phyloP scores from a whole-genome alignment of 148 eudicot genomes.

The Vaccinium myrtillus region DNA sequence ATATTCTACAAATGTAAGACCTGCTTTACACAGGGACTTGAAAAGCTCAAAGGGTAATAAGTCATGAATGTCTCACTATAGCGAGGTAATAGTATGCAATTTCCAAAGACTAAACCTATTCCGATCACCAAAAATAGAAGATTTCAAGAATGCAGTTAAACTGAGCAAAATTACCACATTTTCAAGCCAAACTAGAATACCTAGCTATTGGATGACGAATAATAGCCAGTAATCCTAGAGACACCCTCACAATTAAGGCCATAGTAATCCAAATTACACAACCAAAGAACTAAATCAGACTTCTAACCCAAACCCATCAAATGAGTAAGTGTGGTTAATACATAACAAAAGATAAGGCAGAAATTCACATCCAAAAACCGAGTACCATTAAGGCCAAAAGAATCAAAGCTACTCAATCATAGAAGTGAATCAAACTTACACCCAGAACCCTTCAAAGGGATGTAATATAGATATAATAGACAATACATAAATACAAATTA shows the following conservation, averaged over 20 bases:
- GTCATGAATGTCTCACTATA: not conserved
- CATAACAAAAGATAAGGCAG: no score
- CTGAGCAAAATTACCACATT: not conserved
- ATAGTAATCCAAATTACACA: not conserved
- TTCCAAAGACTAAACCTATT: not conserved
- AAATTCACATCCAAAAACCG: no score
- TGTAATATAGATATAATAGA: not conserved
- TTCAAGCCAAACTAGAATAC: conserved; percentile 7
- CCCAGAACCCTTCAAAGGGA: not conserved
- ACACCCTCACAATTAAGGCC: not conserved
- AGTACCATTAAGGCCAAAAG: not conserved
- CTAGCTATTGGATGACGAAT: not conserved
- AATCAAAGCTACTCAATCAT: not conserved
- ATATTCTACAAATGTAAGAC: not conserved
- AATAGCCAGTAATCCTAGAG: not conserved
- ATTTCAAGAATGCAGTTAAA: not conserved
- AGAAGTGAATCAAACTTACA: not conserved
- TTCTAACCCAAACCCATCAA: no score
- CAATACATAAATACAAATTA: not conserved
- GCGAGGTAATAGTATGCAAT: not conserved
- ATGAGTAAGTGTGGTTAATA: no score
- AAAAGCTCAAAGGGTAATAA: not conserved
- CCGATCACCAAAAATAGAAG: not conserved
- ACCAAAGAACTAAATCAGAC: not conserved
- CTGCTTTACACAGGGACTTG: not conserved